Base-by-base conservation (phyloP, 2,329 filamentous ascomycete genomes). In the Talaromyces rugulosus region DNA sequence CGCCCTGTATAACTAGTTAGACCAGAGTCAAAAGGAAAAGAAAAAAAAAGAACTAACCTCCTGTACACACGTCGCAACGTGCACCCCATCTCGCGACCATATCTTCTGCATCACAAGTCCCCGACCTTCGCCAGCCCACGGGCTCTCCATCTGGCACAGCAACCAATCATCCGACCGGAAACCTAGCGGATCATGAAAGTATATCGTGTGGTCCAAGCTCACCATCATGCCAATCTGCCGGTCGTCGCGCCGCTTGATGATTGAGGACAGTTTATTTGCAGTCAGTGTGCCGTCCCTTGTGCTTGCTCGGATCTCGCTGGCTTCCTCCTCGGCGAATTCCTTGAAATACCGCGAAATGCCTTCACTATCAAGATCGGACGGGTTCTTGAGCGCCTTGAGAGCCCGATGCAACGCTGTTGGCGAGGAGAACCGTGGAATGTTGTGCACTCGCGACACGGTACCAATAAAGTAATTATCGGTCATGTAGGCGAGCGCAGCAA, bases 401-500 rank as follows among this genome's bases (percentile, higher is more conserved):
- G 74, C 69, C 65, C 72, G 68, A 67, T 79, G 69, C 28, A 81
- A 71, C 57, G 77, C 76, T 4, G 67, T 77, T 1, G 82, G 81
- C 12, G 79, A 83, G 0, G 84, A 85, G 73, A 90, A 91, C 14
- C 90, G 83, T 84, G 90, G 93, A 40, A 97, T 82, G 61, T 86
- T 84, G 75, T 97, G 93, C 60, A 93, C 88, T 23, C 91, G 86
- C 31, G 88, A 82, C 7, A 97, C 86, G 1, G 93, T 97, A 44
- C 91, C 93, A 74, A 98, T 93, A 77, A 99, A 98, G 79, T 91
- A 95, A 72, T 85, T 90, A 77, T 98, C 94, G 30, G 88, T 91
- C 80, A 98, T 90, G 79, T 98, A 99, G 28, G 94, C 94, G 64
- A 99, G 82, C 8, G 95, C 95, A 42, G 86, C 89, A 40, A 97